Base-by-base conservation (phyloP, 768 basidiomycete genomes). In the Leccinum fibrillosum region DNA sequence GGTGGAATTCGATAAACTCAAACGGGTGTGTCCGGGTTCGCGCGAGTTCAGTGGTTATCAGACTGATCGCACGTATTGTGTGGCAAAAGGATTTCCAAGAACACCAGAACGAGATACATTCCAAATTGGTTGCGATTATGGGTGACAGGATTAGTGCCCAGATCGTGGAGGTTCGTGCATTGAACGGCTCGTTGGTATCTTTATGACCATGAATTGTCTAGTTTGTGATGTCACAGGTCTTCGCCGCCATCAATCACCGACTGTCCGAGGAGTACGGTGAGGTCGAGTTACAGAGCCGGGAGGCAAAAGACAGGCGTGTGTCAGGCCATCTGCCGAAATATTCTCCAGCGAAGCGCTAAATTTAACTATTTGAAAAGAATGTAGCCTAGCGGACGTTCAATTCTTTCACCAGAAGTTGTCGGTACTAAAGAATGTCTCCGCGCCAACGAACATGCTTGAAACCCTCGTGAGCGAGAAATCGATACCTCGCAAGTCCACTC, bases 61-160 rank as follows among this genome's bases (percentile, higher is more conserved):
- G 49, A 42, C 53, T 58, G 45, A 66, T 34, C n/a, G 44, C 21
- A 35, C 9, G 45, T 35, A 65, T 35, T 21, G 42, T 21, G 21
- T 11, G 45, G 34, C 15, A 48, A 56, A 68, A 95, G 89, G 97
- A 98, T 73, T 98, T 90, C 69, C 96, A 98, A 80, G 97, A 98
- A 73, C 97, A 99, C 74, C 97, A 99, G 74, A 92, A 96, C 69
- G 97, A 98, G 78, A 98, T 99, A 54, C 95, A 98, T 72, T 84
- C 92, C 53, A 99, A 99, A 77, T 80, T 99, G 55, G 89, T 99
- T 59, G 91, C 93, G 45, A 99, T 98, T 75, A 99, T 99, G 97
- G 89, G 94, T 39, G 96, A 98, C 74, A 83, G 96, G 56, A 77
- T 98, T 48, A 84, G 79, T 64, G 86, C 89, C 2, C 96, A 98